phyloP scores from a whole-genome alignment of 2,329 filamentous ascomycete genomes.

The Domatiomyces globalis region DNA sequence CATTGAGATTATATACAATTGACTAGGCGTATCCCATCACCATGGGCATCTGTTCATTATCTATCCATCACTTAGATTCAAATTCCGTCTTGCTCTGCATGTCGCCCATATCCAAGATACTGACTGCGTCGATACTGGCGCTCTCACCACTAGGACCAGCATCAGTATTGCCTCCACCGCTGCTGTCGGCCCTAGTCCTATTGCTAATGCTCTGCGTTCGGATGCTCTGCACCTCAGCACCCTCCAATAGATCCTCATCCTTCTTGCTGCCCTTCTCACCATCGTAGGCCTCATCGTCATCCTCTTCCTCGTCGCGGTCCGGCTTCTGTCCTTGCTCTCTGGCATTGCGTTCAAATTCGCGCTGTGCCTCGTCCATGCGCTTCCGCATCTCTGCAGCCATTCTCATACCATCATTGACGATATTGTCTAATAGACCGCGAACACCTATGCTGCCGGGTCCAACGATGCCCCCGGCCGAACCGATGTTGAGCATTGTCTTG shows the following conservation, averaged over 20 bases:
- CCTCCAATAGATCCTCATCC: slow-evolving; percentile 58
- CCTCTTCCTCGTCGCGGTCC: slow-evolving; percentile 38
- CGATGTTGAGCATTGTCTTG: slow-evolving; percentile 20
- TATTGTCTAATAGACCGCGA: slow-evolving; percentile 87
- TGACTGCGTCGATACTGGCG: background rate
- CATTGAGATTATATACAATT: too few relatives aligned
- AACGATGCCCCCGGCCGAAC: slow-evolving; percentile 43
- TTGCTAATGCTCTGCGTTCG: slow-evolving; percentile 17
- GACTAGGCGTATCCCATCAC: background rate
- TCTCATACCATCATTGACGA: slow-evolving; percentile 92
- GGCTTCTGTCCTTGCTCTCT: slow-evolving; percentile 42
- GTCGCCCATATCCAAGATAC: background rate
- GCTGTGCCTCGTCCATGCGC: slow-evolving; percentile 89
- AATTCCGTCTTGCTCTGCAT: background rate
- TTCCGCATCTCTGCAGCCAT: slow-evolving; percentile 84
- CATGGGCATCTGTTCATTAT: background rate
- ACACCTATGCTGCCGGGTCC: slow-evolving; percentile 61
- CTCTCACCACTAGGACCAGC: background rate
- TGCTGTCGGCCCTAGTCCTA: background rate
- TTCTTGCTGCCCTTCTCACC: slow-evolving; percentile 28
- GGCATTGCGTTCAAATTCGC: slow-evolving; percentile 73
- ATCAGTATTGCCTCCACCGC: background rate
- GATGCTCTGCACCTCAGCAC: slow-evolving; percentile 51
- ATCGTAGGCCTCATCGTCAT: slow-evolving; percentile 29
- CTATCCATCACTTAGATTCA: background rate